phyloP scores from a whole-genome alignment of 2,329 filamentous ascomycete genomes.

The Phialophora expanda region DNA sequence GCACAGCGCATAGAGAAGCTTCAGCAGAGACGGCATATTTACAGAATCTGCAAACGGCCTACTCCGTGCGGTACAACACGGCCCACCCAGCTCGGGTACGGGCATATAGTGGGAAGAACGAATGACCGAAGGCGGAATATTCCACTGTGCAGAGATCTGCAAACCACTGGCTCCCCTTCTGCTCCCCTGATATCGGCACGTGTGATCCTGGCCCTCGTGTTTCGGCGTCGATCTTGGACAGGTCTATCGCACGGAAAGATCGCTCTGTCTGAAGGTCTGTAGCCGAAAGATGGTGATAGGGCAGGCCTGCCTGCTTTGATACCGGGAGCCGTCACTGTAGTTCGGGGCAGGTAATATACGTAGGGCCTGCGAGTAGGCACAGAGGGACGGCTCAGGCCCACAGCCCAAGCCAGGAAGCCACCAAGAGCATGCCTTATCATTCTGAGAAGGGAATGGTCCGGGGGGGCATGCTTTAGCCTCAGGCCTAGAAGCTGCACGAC shows the following conservation, averaged over 20 bases:
- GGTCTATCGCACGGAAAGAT: background rate
- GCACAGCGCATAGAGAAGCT: background rate
- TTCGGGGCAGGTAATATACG: background rate
- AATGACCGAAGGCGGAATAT: background rate
- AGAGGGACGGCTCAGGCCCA: slow-evolving; percentile 11
- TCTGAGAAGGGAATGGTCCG: slow-evolving; percentile 1
- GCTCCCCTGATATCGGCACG: background rate
- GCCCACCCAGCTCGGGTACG: background rate
- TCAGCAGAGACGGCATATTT: background rate
- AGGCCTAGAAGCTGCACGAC: slow-evolving; percentile 14
- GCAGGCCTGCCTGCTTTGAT: background rate
- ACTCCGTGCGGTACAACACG: background rate
- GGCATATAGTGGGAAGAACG: background rate
- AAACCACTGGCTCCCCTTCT: background rate
- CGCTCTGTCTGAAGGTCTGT: background rate
- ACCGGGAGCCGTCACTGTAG: background rate
- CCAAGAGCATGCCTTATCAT: slow-evolving; percentile 10
- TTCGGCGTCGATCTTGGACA: slow-evolving; percentile 1
- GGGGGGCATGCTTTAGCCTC: slow-evolving; percentile 11
- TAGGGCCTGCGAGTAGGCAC: background rate
- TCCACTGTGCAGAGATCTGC: slow-evolving; percentile 9
- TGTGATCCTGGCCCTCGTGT: background rate
- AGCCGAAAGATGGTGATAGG: slow-evolving; percentile 13
- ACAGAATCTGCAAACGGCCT: slow-evolving; percentile 1
- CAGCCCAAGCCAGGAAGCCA: slow-evolving; percentile 9